phyloP scores from a whole-genome alignment of 202 grass and related monocot species.

The Panicum hallii region DNA sequence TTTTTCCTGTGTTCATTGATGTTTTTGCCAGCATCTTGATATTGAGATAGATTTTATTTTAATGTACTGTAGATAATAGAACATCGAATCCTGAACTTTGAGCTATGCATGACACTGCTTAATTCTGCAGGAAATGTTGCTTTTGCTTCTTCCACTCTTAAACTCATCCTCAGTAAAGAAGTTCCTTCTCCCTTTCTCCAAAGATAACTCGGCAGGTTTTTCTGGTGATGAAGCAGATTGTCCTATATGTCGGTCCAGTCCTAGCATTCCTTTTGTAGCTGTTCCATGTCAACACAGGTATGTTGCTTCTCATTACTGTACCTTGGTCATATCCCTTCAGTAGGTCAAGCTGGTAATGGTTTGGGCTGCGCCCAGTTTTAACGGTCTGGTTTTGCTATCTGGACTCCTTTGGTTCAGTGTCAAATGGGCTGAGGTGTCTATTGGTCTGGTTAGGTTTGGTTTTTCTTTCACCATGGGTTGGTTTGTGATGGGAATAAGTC shows the following conservation, averaged over 20 bases:
- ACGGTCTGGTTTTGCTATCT: too few species aligned
- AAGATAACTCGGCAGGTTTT: constrained; percentile 74
- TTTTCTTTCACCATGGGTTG: too few species aligned
- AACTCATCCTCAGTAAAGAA: constrained; percentile 91
- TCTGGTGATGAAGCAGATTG: constrained; percentile 80
- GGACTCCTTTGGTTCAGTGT: too few species aligned
- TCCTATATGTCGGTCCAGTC: constrained; percentile 74
- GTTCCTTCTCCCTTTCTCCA: constrained; percentile 93
- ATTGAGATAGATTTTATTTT: background rate
- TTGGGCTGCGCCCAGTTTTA: too few species aligned
- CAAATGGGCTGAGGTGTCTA: too few species aligned
- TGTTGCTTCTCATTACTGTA: constrained; percentile 5
- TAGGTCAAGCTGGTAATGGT: background rate
- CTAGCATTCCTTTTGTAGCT: constrained; percentile 87
- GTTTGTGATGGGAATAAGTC: too few species aligned
- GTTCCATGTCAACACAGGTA: constrained; percentile 96
- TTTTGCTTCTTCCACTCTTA: constrained; percentile 94
- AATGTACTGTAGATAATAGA: background rate
- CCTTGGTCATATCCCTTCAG: background rate
- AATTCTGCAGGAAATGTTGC: constrained; percentile 94
- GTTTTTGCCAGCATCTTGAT: background rate
- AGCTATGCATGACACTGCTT: constrained; percentile 25
- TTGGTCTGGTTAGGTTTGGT: too few species aligned
- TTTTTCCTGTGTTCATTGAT: background rate
- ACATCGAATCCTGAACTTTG: background rate